These are phyloP conservation scores for Phytomonas serpens DNA, from an alignment of 208 protist genomes.

Conservation along the genomic window DNA sequence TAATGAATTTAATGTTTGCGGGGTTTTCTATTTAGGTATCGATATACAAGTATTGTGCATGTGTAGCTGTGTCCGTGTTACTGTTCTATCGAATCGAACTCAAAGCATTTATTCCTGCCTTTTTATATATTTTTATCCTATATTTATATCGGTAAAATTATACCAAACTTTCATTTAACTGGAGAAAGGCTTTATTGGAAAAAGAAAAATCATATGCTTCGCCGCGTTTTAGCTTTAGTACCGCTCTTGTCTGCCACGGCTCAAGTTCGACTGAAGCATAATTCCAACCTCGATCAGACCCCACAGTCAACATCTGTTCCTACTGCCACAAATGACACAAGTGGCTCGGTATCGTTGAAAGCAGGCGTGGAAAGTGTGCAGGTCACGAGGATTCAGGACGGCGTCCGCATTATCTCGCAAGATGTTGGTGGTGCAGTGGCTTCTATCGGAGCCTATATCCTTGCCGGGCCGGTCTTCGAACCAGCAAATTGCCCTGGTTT, in stretches of 20 bases:
- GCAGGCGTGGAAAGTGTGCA: conserved; percentile 17
- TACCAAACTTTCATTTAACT: neutral
- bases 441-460: conserved; percentile 76
- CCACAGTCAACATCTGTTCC: neutral
- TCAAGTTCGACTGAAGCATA: neutral
- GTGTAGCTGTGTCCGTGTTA: neutral
- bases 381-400: conserved; percentile 71
- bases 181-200: neutral
- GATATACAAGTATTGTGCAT: neutral
- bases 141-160: neutral
- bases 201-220: conserved; percentile 25
- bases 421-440: conserved; percentile 55
- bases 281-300: neutral
- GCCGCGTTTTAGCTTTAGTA: conserved; percentile 25
- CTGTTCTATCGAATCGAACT: neutral
- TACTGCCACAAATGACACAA: neutral
- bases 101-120: neutral
- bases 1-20: no score
- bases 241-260: conserved; percentile 15
- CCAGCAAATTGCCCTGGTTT: conserved; percentile 54
- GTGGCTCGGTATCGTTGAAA: neutral
- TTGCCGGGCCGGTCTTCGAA: conserved; percentile 78
- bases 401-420: conserved; percentile 73
- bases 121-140: neutral
- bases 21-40: no score